These are phyloP conservation scores for Pichia scutulata DNA, from an alignment of 805 yeast genomes.

Conservation along the genomic window DNA sequence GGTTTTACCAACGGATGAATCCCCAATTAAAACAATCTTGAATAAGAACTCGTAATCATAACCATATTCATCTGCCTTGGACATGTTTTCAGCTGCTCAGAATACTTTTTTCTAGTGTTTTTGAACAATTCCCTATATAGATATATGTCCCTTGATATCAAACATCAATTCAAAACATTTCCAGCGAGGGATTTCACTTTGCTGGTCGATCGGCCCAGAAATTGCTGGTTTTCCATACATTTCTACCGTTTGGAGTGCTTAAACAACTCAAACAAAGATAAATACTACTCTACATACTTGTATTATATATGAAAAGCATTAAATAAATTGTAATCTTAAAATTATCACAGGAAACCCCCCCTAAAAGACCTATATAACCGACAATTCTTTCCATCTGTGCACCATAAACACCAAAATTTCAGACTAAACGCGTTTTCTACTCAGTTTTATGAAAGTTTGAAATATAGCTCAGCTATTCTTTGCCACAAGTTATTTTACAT, in stretches of 20 bases:
- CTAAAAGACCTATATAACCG: not conserved
- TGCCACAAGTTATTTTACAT: not conserved
- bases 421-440: not conserved
- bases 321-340: too few relatives aligned
- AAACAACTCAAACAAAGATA: too few relatives aligned
- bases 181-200: not conserved
- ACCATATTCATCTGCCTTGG: constrained; percentile 41
- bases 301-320: too few relatives aligned
- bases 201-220: not conserved
- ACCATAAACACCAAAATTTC: not conserved
- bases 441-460: not conserved
- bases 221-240: not conserved
- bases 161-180: not conserved
- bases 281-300: too few relatives aligned
- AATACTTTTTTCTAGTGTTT: too few relatives aligned
- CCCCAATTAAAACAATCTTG: constrained; percentile 92
- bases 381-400: not conserved
- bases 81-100: not conserved
- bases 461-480: not conserved
- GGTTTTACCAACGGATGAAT: constrained; percentile 95
- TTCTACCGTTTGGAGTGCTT: too few relatives aligned
- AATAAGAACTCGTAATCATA: constrained; percentile 87
- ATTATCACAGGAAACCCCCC: too few relatives aligned
- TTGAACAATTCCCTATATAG: not conserved
- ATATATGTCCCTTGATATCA: not conserved